These are phyloP conservation scores for Ceratocystis colombiana DNA, from an alignment of 2,329 filamentous ascomycete genomes.

Conservation along the genomic window DNA sequence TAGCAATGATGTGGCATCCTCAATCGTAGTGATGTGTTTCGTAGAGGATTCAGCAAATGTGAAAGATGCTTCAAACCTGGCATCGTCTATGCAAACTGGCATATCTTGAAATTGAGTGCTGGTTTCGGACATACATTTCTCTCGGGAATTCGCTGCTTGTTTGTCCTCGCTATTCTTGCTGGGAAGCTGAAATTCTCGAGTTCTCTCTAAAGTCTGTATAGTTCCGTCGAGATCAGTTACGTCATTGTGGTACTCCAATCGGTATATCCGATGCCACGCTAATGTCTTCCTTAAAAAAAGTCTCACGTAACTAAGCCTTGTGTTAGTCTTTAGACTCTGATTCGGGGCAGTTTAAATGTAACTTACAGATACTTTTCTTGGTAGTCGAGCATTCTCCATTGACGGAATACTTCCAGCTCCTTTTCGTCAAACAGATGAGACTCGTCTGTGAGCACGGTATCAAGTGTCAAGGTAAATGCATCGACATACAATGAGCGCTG, in stretches of 20 bases:
- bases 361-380: constrained; percentile 82
- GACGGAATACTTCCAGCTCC: constrained; percentile 64
- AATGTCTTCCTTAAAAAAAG: constrained; percentile 87
- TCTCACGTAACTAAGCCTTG: constrained; percentile 61
- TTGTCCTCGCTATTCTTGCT: neutral
- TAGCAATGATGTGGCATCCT: constrained; percentile 73
- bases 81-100: constrained; percentile 21
- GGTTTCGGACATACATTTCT: neutral
- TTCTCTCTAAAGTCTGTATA: constrained; percentile 52
- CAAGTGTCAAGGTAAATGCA: constrained; percentile 85
- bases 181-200: constrained; percentile 31
- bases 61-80: constrained; percentile 48
- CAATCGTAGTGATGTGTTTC: constrained; percentile 61
- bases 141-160: too few species aligned
- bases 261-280: constrained; percentile 75
- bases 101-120: neutral
- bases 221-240: constrained; percentile 63
- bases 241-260: constrained; percentile 71
- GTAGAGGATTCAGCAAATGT: constrained; percentile 72
- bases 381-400: constrained; percentile 66
- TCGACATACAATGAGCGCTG: constrained; percentile 92
- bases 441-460: constrained; percentile 83
- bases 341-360: neutral
- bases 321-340: constrained; percentile 6
- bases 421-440: constrained; percentile 73